Conservation (phyloP, 164 flowering plant genomes). For the Piper longum region DNA sequence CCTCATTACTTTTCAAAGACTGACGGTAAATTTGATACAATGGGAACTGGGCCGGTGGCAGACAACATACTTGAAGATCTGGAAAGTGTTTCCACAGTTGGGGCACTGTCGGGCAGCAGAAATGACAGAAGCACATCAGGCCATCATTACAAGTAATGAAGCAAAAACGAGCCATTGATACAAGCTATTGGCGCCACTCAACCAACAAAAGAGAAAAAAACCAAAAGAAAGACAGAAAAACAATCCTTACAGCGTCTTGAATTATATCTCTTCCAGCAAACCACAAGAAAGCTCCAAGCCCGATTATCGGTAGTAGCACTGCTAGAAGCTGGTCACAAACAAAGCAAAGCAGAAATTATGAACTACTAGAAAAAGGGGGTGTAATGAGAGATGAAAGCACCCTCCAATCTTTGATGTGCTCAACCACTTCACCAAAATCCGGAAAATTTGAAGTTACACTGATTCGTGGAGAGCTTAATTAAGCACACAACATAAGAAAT, state of each 20-base stretch:
- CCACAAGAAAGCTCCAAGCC: constrained; percentile 84
- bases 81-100: constrained; percentile 84
- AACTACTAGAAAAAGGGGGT: constrained; percentile 5
- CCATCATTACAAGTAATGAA: too few relatives aligned
- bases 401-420: too few relatives aligned
- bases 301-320: constrained; percentile 60
- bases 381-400: neutral
- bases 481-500: too few relatives aligned
- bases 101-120: constrained; percentile 55
- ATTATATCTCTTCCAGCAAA: constrained; percentile 80
- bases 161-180: too few relatives aligned
- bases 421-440: too few relatives aligned
- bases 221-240: constrained; percentile 1
- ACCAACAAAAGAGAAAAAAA: neutral
- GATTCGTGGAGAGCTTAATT: too few relatives aligned
- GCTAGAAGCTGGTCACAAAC: constrained; percentile 41
- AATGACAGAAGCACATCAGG: neutral
- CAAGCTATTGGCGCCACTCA: too few relatives aligned
- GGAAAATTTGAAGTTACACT: too few relatives aligned
- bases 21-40: neutral
- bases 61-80: constrained; percentile 66
- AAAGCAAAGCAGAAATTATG: neutral
- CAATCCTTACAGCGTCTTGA: constrained; percentile 57
- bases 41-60: neutral
- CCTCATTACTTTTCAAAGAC: neutral